Conservation (phyloP, 2,329 filamentous ascomycete genomes). For the Aspergillus clavatus region DNA sequence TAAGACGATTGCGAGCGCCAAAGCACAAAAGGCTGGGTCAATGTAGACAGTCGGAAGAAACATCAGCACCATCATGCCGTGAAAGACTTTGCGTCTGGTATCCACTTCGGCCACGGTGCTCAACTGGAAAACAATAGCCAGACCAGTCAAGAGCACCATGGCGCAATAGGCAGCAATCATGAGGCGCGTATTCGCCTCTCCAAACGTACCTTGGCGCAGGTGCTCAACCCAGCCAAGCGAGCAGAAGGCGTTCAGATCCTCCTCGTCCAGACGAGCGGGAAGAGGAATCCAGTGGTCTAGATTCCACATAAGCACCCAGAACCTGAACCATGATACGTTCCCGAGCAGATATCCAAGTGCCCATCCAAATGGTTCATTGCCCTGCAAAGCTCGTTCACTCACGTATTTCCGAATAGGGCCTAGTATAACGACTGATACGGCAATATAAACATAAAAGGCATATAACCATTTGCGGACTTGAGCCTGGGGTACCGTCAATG, state of each 20-base stretch:
- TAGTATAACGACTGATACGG: slow-evolving; percentile 63
- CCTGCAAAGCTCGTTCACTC: slow-evolving; percentile 59
- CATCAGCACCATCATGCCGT: slow-evolving; percentile 98
- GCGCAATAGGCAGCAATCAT: slow-evolving; percentile 70
- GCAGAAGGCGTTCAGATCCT: slow-evolving; percentile 38
- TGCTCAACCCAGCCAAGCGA: slow-evolving; percentile 59
- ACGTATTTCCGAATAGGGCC: slow-evolving; percentile 69
- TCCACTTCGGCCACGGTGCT: slow-evolving; percentile 82
- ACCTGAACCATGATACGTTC: slow-evolving; percentile 66
- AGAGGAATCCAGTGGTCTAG: slow-evolving; percentile 72
- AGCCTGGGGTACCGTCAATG: slow-evolving; percentile 75
- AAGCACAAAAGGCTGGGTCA: slow-evolving; percentile 75
- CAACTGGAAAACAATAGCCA: slow-evolving; percentile 69
- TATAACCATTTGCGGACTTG: slow-evolving; percentile 75
- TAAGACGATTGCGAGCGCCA: slow-evolving; percentile 75
- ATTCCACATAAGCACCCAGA: slow-evolving; percentile 63
- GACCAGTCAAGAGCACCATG: slow-evolving; percentile 62
- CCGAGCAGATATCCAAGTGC: slow-evolving; percentile 85
- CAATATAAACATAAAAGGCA: slow-evolving; percentile 69
- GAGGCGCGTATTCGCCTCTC: slow-evolving; percentile 77
- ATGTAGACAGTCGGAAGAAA: slow-evolving; percentile 80
- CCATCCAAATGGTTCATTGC: slow-evolving; percentile 85
- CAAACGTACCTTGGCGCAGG: slow-evolving; percentile 60
- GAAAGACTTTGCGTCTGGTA: slow-evolving; percentile 92
- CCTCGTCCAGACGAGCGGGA: slow-evolving; percentile 44